phyloP scores from a whole-genome alignment of 306 rosid genomes.

The Malus orientalis region DNA sequence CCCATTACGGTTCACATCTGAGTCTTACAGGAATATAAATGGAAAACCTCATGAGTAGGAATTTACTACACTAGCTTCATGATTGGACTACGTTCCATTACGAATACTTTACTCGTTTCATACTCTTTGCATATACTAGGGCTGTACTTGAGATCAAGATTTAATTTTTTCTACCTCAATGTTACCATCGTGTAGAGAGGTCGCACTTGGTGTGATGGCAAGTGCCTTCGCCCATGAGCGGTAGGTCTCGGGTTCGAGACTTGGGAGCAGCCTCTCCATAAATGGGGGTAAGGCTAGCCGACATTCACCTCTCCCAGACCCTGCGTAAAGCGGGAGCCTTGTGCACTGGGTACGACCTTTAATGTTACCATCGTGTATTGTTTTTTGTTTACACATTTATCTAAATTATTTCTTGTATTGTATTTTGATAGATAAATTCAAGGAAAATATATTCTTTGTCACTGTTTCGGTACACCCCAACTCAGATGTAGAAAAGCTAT shows the following conservation, averaged over 20 bases:
- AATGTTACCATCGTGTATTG: neutral
- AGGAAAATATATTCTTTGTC: constrained; percentile 39
- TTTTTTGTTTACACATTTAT: neutral
- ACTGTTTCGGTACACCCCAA: constrained; percentile 31
- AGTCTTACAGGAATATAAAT: neutral
- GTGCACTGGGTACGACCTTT: no score
- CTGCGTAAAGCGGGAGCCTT: no score
- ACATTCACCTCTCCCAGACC: no score
- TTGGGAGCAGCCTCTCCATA: no score
- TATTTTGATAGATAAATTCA: constrained; percentile 33
- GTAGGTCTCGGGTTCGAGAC: no score
- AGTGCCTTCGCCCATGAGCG: no score
- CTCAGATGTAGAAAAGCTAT: constrained; percentile 24
- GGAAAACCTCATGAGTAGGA: neutral
- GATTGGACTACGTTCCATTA: no score
- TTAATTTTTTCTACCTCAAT: neutral
- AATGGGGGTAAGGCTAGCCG: no score
- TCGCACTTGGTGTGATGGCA: no score
- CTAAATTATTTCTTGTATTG: neutral
- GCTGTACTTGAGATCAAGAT: neutral
- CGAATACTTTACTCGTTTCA: neutral
- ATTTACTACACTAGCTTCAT: neutral
- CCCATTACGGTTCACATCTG: neutral
- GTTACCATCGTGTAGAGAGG: neutral
- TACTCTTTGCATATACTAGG: neutral